Conservation (phyloP, 1,284 basidiomycete genomes). For the Boletus mariae region DNA sequence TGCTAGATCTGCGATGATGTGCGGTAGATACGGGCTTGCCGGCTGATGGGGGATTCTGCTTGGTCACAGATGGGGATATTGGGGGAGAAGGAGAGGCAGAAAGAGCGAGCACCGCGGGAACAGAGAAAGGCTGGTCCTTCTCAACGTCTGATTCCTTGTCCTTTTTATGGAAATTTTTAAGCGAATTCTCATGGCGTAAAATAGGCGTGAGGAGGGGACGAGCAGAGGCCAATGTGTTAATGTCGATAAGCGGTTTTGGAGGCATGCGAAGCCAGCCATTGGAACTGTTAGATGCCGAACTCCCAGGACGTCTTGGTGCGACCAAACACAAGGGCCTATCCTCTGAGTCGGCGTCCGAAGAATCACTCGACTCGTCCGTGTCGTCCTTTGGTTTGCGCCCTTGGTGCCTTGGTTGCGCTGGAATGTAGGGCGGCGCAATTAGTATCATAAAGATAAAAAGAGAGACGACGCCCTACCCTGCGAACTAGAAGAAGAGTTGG, state of each 20-base stretch:
- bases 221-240: conserved; percentile 33
- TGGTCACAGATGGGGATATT: conserved; percentile 14
- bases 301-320: conserved; percentile 42
- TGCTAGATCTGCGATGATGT: conserved; percentile 17
- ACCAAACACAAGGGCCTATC: conserved; percentile 42
- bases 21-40: conserved; percentile 3
- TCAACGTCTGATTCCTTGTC: conserved; percentile 19
- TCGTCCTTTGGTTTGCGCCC: conserved; percentile 7
- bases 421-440: neutral
- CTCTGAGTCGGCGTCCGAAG: conserved; percentile 36
- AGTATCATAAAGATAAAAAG: neutral
- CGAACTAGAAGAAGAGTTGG: conserved; percentile 16
- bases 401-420: conserved; percentile 12
- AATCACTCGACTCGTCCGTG: conserved; percentile 23
- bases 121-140: conserved; percentile 32
- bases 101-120: conserved; percentile 26
- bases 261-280: conserved; percentile 32
- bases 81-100: conserved; percentile 22
- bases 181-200: conserved; percentile 27
- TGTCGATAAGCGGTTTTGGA: conserved; percentile 50
- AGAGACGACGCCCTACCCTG: conserved; percentile 14
- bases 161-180: conserved; percentile 19
- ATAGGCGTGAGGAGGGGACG: conserved; percentile 30
- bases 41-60: conserved; percentile 1
- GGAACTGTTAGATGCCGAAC: conserved; percentile 37